These are phyloP conservation scores for Paracoccidioides lutzii DNA, from an alignment of 2,329 filamentous ascomycete genomes.

Conservation along the genomic window DNA sequence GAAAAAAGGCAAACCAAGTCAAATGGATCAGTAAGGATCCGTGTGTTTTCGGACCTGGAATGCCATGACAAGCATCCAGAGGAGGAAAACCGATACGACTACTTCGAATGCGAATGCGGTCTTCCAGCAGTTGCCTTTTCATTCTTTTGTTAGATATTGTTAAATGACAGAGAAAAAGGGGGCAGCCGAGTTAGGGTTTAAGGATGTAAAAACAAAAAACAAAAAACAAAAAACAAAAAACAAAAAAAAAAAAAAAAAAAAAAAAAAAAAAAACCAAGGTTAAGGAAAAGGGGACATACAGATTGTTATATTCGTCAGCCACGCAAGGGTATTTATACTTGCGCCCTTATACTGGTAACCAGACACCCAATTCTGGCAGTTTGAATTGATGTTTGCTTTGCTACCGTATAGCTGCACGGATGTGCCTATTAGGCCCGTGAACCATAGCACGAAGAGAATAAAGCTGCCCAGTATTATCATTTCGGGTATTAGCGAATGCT, in stretches of 20 bases:
- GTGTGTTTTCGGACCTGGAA: conserved; percentile 36
- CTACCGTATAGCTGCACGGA: conserved; percentile 48
- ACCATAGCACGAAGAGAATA: conserved; percentile 48
- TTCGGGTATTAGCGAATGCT: conserved; percentile 44
- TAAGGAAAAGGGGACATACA: conserved; percentile 32
- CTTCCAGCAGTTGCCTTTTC: conserved; percentile 46
- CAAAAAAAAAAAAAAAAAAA: neutral
- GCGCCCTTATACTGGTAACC: conserved; percentile 35
- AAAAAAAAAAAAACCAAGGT: neutral
- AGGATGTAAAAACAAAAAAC: neutral
- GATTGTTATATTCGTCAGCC: conserved; percentile 49
- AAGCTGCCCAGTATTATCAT: conserved; percentile 48
- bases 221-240: neutral
- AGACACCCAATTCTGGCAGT: conserved; percentile 46
- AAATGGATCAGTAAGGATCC: neutral
- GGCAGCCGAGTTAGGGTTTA: neutral
- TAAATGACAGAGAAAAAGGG: neutral
- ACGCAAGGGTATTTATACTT: conserved; percentile 45
- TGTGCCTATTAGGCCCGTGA: conserved; percentile 51
- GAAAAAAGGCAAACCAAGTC: neutral
- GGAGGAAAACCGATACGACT: conserved; percentile 48
- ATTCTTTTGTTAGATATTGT: conserved; percentile 9
- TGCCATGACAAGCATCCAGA: conserved; percentile 55
- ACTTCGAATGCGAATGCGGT: conserved; percentile 53
- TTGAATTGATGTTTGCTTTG: conserved; percentile 43